phyloP scores from a whole-genome alignment of 2,329 filamentous ascomycete species.

The Penicillium concentricum region DNA sequence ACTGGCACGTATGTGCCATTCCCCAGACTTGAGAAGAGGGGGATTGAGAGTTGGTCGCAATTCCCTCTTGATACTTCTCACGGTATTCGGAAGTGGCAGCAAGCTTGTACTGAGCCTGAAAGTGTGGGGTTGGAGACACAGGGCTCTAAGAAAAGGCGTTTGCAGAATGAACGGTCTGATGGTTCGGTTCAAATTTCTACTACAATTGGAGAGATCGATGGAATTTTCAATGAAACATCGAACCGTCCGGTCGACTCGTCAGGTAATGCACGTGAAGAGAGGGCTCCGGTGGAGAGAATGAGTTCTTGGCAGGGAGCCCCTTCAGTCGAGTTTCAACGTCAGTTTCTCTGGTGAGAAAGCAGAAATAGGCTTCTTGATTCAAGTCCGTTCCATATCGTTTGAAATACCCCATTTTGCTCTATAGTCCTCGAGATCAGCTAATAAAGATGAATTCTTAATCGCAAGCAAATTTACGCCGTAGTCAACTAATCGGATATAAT shows the following conservation, averaged over 20 bases:
- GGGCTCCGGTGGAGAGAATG: slow-evolving; percentile 8
- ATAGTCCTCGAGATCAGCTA: neutral
- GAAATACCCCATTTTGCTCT: neutral
- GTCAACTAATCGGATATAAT: neutral
- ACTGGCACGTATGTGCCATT: slow-evolving; percentile 19
- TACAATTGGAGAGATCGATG: neutral
- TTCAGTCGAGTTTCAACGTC: slow-evolving; percentile 31
- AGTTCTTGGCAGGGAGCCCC: slow-evolving; percentile 34
- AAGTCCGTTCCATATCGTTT: neutral
- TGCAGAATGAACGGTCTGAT: neutral
- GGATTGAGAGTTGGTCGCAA: slow-evolving; percentile 39
- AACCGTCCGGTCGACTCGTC: neutral
- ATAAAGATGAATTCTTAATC: neutral
- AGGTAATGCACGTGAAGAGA: neutral
- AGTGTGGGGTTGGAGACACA: neutral
- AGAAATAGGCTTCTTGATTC: neutral
- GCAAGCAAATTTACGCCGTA: neutral
- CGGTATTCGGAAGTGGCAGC: slow-evolving; percentile 39
- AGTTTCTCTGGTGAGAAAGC: slow-evolving; percentile 32
- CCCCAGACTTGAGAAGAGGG: slow-evolving; percentile 30
- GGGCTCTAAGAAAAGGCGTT: neutral
- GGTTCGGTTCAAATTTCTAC: neutral
- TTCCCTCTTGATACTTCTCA: slow-evolving; percentile 36
- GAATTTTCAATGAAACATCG: neutral
- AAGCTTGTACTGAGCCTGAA: slow-evolving; percentile 21